phyloP scores from a whole-genome alignment of 805 yeast species.

The Metschnikowia bowlesiae region DNA sequence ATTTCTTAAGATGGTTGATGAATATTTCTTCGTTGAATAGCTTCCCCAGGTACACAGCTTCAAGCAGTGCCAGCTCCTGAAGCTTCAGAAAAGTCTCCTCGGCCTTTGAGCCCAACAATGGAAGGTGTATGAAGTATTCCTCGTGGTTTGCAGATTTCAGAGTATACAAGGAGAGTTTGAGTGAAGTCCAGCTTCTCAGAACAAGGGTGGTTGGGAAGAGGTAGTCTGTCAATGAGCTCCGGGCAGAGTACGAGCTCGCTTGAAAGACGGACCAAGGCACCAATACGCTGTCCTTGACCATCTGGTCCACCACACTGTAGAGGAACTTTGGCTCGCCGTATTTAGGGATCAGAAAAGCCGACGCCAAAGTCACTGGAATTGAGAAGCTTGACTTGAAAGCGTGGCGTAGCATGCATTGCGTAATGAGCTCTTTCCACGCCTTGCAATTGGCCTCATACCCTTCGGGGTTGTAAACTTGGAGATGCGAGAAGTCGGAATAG shows the following conservation, averaged over 20 bases:
- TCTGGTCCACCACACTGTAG: constrained; percentile 22
- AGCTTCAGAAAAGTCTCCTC: neutral
- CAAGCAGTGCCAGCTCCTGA: neutral
- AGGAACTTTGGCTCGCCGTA: constrained; percentile 32
- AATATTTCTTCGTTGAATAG: constrained; percentile 15
- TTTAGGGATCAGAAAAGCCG: constrained; percentile 4
- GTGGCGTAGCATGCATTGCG: constrained; percentile 9
- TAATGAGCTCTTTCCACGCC: constrained; percentile 33
- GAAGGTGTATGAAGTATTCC: constrained; percentile 22
- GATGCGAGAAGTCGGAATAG: constrained; percentile 31
- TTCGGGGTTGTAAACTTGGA: constrained; percentile 34
- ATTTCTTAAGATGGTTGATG: constrained; percentile 5
- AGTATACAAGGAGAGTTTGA: neutral
- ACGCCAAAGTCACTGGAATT: constrained; percentile 17
- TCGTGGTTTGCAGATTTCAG: neutral
- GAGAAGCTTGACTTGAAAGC: constrained; percentile 17
- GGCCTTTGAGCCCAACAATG: constrained; percentile 3
- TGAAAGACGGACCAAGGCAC: constrained; percentile 15
- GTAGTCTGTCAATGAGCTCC: constrained; percentile 5
- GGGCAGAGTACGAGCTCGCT: neutral
- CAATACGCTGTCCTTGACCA: constrained; percentile 14
- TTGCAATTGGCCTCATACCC: constrained; percentile 40
- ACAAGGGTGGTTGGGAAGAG: constrained; percentile 10
- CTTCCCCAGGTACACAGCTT: constrained; percentile 15
- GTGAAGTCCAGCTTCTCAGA: constrained; percentile 3